phyloP scores from a whole-genome alignment of 768 basidiomycete species.

The Mycena floridula region DNA sequence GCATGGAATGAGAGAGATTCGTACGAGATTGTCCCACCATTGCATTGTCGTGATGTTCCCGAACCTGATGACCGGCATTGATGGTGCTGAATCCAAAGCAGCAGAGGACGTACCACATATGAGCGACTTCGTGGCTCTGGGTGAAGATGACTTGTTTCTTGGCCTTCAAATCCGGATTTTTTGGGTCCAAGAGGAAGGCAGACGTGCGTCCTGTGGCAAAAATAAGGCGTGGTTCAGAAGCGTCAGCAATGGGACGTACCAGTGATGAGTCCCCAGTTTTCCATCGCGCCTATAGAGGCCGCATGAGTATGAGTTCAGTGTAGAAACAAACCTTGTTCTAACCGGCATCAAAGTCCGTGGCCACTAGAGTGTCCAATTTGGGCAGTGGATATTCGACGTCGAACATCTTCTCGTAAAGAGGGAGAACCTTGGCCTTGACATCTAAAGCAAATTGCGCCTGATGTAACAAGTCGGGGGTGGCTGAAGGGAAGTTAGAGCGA shows the following conservation, averaged over 20 bases:
- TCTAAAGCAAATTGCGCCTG: constrained; percentile 64
- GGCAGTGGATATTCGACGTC: constrained; percentile 72
- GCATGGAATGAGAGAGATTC: background rate
- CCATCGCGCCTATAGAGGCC: constrained; percentile 42
- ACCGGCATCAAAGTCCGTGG: constrained; percentile 63
- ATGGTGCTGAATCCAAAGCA: background rate
- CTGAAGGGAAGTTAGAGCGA: constrained; percentile 18
- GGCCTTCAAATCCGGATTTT: constrained; percentile 46
- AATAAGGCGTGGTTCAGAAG: too few species aligned
- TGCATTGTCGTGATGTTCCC: constrained; percentile 70
- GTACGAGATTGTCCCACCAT: constrained; percentile 19
- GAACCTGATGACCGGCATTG: constrained; percentile 33
- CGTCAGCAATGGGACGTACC: too few species aligned
- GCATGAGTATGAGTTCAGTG: background rate
- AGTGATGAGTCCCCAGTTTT: constrained; percentile 70
- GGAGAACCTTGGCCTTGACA: constrained; percentile 55
- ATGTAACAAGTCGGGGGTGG: constrained; percentile 54
- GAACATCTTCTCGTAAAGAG: constrained; percentile 68
- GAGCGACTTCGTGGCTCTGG: constrained; percentile 62
- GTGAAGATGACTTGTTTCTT: constrained; percentile 54
- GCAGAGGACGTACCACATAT: constrained; percentile 36
- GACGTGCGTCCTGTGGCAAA: constrained; percentile 63
- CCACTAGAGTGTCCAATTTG: constrained; percentile 73
- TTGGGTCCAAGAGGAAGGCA: constrained; percentile 56
- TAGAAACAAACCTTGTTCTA: constrained; percentile 11